Evolutionary conservation across 2,329 filamentous ascomycete genomes (phyloP), one percentile per base, ranked within the genome.

Genomic region (Iodosphaeria phyllophila): DNA sequence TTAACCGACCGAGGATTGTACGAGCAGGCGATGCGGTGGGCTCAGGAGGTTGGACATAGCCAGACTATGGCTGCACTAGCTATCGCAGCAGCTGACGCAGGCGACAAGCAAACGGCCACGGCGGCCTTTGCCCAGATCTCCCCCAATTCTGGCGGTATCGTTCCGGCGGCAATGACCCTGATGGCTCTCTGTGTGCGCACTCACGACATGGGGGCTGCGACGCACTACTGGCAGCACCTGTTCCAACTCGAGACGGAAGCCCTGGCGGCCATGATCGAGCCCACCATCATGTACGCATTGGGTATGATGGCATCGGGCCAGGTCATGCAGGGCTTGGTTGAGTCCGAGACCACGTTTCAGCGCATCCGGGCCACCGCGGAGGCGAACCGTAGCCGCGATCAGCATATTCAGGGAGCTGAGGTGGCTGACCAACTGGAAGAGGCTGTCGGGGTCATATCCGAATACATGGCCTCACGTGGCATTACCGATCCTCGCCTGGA

Each of bases 201-300:
- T 34, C 82, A 79, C 30, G 75, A 92, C 47, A 68, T 92, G 30
- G 58, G 72, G 13, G 65, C 69, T 28, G 84, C 84, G 25, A 66
- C 75, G 34, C 64, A 72, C 34, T 86, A 82, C 53, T 93, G 86
- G 83, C 64, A 69, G 26, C 58, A 78, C 28, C 57, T 93, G 27
- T 69, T 63, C 33, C 63, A 57, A 19, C 61, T 71, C 3, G 62
- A 70, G 30, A 59, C 68, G 40, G 55, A 61, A 25, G 61, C 69
- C 17, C 63, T 64, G 8, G 46, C 61, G 27, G 57, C 70, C 16
- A 74, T 91, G 47, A 76, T 92, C 32, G 83, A 92, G 52, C 78
- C 83, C 13, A 76, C 82, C 8, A 69, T 79, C 29, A 92, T 93
- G 82, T 92, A 86, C 41, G 71, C 78, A 9, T 70, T 92, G 29